Evolutionary conservation across 2,329 filamentous ascomycete genomes (phyloP).

Genomic region (Gliomastix tumulicola): DNA sequence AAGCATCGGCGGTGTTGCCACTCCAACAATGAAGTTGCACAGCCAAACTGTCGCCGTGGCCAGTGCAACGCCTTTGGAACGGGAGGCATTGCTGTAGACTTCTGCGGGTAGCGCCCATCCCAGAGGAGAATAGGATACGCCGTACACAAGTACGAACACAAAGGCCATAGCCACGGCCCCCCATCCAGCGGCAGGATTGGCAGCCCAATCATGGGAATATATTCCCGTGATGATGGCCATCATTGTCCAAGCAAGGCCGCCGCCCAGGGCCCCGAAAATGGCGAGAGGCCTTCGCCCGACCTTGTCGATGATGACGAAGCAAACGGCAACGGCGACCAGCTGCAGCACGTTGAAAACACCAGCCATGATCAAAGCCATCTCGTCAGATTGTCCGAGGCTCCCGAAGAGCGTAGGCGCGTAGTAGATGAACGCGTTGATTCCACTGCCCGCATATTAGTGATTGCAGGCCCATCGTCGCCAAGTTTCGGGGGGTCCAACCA

Average conservation of each 20-base stretch:
- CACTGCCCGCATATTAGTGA: too few relatives aligned
- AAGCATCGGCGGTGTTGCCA: constrained; percentile 74
- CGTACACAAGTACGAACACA: constrained; percentile 17
- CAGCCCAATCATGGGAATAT: constrained; percentile 37
- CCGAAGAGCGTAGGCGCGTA: constrained; percentile 36
- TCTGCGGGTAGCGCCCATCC: constrained; percentile 27
- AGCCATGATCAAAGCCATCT: constrained; percentile 29
- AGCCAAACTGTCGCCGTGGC: constrained; percentile 56
- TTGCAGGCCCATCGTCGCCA: too few relatives aligned
- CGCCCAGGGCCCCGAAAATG: constrained; percentile 39
- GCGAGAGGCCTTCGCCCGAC: constrained; percentile 35
- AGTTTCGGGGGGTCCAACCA: too few relatives aligned
- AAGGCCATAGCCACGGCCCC: constrained; percentile 35
- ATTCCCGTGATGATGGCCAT: constrained; percentile 43
- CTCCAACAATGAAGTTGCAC: constrained; percentile 73
- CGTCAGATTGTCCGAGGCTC: constrained; percentile 21
- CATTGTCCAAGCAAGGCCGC: constrained; percentile 41
- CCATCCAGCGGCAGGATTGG: constrained; percentile 44
- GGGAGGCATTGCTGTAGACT: constrained; percentile 25
- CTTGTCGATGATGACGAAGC: constrained; percentile 26
- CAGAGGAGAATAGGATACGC: constrained; percentile 20
- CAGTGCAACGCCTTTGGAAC: constrained; percentile 53
- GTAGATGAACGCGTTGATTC: constrained; percentile 31
- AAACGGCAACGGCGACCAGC: constrained; percentile 24
- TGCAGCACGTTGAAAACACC: constrained; percentile 33